Evolutionary conservation across 2,329 filamentous ascomycete genomes (phyloP).

Genomic region (Aspergillus tubingensis): DNA sequence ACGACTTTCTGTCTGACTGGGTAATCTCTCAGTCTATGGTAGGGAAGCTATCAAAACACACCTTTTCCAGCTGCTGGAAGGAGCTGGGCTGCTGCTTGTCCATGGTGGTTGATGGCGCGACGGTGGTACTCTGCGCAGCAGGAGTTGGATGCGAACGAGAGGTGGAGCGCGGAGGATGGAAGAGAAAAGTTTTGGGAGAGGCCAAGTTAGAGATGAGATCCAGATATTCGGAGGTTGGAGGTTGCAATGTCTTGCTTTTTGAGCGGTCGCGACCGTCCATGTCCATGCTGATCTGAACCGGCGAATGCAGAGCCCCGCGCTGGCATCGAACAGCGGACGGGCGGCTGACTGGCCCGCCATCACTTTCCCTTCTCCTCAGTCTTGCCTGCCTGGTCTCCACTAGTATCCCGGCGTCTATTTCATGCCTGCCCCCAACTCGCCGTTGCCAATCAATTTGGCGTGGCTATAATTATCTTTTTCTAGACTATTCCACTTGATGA

Average conservation of each 20-base stretch:
- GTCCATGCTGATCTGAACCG: conserved; percentile 13
- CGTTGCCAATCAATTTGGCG: background rate
- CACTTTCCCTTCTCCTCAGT: too few relatives aligned
- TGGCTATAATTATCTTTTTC: background rate
- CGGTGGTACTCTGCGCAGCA: conserved; percentile 13
- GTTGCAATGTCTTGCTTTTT: conserved; percentile 25
- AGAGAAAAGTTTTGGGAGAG: conserved; percentile 42
- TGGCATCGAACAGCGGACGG: background rate
- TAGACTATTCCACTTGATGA: background rate
- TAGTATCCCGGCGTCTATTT: background rate
- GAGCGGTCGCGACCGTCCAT: conserved; percentile 22
- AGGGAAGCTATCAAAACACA: conserved; percentile 21
- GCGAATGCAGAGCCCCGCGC: conserved; percentile 17
- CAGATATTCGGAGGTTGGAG: conserved; percentile 26
- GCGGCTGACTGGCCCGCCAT: background rate
- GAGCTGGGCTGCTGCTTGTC: conserved; percentile 92
- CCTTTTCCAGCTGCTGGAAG: conserved; percentile 97
- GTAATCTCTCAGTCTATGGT: background rate
- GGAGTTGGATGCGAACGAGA: conserved; percentile 18
- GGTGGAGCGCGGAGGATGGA: conserved; percentile 23
- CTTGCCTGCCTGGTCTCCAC: background rate
- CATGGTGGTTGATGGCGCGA: conserved; percentile 56
- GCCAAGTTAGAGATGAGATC: conserved; percentile 38
- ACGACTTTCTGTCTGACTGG: background rate
- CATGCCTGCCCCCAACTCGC: background rate